Percentiles rank a stretch among this genome's conserved stretches.
These are phyloP conservation scores for Cordyceps farinosa DNA, from an alignment of 2,329 filamentous ascomycete genomes.

Conservation along the genomic window DNA sequence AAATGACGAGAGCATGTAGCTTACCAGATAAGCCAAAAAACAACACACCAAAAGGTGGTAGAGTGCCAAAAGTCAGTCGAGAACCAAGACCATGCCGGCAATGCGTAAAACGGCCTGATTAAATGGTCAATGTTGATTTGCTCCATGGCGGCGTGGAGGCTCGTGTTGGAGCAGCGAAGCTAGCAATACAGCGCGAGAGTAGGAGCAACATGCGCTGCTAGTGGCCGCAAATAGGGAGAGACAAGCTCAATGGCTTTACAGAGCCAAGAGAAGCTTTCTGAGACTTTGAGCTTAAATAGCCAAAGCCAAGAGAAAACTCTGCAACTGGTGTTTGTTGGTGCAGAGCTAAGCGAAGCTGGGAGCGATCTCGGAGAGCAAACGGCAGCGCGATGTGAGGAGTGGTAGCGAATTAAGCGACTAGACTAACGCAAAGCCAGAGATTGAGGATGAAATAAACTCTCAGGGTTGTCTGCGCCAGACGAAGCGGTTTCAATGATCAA, in stretches of 20 bases:
- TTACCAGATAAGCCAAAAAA: constrained; percentile 45
- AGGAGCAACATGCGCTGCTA: neutral
- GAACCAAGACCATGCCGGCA: constrained; percentile 22
- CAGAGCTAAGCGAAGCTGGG: constrained; percentile 11
- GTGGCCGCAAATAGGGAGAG: neutral
- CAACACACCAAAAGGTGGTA: constrained; percentile 41
- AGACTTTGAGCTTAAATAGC: neutral
- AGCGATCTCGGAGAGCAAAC: constrained; percentile 12
- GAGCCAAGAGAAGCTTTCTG: neutral
- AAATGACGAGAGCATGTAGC: constrained; percentile 22
- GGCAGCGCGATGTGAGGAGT: constrained; percentile 9
- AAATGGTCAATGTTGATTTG: constrained; percentile 4
- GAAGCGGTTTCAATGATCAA: neutral
- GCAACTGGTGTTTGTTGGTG: constrained; percentile 1
- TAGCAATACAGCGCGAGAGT: neutral
- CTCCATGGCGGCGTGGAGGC: constrained; percentile 4
- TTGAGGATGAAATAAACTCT: neutral
- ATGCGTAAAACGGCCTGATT: neutral
- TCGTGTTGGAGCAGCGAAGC: neutral
- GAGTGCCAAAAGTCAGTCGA: constrained; percentile 39
- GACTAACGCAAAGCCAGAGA: neutral
- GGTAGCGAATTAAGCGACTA: constrained; percentile 3
- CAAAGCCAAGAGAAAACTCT: neutral
- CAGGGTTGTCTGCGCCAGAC: neutral
- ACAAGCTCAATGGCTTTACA: neutral